phyloP scores from a whole-genome alignment of 2,329 filamentous ascomycete genomes.

The Claviceps fusiformis region DNA sequence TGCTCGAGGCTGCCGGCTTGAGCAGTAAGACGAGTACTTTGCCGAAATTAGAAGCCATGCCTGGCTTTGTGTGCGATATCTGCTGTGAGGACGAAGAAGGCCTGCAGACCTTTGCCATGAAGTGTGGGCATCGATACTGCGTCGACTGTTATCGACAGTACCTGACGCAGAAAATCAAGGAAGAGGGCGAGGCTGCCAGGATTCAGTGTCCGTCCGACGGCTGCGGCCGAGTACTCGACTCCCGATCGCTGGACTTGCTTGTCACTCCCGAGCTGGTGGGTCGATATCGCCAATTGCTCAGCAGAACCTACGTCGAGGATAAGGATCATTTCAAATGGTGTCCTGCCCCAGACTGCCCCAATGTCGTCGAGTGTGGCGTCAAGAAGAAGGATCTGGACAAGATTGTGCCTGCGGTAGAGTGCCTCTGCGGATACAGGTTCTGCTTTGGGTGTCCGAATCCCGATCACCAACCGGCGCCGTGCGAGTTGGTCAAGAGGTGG shows the following conservation, averaged over 20 bases:
- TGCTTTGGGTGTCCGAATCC: conserved; percentile 86
- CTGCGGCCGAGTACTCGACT: conserved; percentile 84
- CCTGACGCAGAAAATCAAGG: conserved; percentile 79
- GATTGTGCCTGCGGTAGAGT: conserved; percentile 82
- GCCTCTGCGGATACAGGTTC: conserved; percentile 72
- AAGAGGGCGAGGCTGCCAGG: conserved; percentile 86
- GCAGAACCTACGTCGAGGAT: conserved; percentile 91
- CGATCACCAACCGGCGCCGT: conserved; percentile 90
- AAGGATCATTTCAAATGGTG: conserved; percentile 96
- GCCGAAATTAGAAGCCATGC: conserved; percentile 55
- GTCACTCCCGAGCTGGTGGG: conserved; percentile 40
- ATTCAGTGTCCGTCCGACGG: conserved; percentile 86
- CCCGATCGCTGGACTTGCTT: conserved; percentile 71
- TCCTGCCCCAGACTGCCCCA: conserved; percentile 91
- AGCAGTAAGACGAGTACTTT: conserved; percentile 47
- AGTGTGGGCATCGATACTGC: conserved; percentile 88
- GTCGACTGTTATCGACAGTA: conserved; percentile 88
- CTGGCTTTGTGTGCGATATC: conserved; percentile 83
- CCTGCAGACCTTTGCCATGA: conserved; percentile 80
- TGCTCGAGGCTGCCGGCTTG: conserved; percentile 74
- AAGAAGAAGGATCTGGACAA: conserved; percentile 77
- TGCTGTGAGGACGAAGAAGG: conserved; percentile 80
- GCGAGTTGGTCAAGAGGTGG: conserved; percentile 84
- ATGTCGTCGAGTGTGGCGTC: conserved; percentile 75
- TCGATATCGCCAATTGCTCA: conserved; percentile 75